Conservation (phyloP, 768 basidiomycete genomes). For the Termitomyces sp. region DNA sequence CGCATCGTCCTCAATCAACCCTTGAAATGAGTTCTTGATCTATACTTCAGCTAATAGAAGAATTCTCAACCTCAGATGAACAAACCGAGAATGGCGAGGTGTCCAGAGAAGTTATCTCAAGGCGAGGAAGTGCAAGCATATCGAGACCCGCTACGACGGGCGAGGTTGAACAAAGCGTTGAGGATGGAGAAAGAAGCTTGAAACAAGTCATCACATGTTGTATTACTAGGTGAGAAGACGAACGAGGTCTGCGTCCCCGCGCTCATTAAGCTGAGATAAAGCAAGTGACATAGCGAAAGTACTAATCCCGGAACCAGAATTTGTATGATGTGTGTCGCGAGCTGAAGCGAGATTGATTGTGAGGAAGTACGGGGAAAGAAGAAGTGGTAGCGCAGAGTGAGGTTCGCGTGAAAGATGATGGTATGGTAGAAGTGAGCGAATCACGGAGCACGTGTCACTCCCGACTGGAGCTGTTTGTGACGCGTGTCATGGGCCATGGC, state of each 20-base stretch:
- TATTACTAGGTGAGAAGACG: not conserved
- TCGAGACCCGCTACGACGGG: constrained; percentile 2
- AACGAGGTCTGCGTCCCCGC: constrained; percentile 3
- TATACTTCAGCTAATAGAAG: not conserved
- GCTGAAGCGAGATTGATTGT: not conserved
- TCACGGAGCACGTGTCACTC: too few species aligned
- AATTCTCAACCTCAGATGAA: not conserved
- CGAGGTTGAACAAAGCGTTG: constrained; percentile 8
- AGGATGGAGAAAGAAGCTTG: constrained; percentile 12
- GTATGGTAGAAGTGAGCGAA: too few species aligned
- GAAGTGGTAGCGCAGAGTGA: not conserved
- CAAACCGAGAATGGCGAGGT: constrained; percentile 12
- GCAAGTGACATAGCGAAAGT: not conserved
- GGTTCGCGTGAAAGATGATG: not conserved
- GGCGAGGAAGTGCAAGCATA: constrained; percentile 6
- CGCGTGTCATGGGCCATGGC: too few species aligned
- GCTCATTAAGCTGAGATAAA: not conserved
- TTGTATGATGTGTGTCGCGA: not conserved
- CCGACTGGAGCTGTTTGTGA: too few species aligned
- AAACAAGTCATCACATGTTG: not conserved
- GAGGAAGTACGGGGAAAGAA: not conserved
- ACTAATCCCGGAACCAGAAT: not conserved
- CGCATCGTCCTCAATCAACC: constrained; percentile 8
- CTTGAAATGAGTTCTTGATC: constrained; percentile 9
- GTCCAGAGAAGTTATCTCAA: constrained; percentile 9